Evolutionary conservation across 1,139 yeast species (phyloP).

Genomic region (Hemisphaericaspora xylofermentans): DNA sequence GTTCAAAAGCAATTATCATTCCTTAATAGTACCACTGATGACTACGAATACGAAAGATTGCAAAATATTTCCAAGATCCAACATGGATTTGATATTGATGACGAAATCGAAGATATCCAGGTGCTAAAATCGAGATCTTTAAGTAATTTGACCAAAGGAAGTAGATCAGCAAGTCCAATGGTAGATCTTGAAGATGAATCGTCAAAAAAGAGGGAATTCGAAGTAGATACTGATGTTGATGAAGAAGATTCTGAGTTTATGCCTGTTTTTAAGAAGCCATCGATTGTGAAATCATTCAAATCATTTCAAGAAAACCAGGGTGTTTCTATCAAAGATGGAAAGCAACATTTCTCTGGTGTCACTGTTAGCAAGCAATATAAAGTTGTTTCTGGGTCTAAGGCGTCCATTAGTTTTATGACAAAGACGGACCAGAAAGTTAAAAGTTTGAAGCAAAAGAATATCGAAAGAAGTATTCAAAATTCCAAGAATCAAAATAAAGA

Average conservation of each 20-base stretch:
- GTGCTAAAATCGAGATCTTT: constrained; percentile 49
- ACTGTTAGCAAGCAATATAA: constrained; percentile 56
- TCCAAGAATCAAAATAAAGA: constrained; percentile 19
- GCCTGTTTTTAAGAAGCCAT: constrained; percentile 46
- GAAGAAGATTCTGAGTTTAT: constrained; percentile 38
- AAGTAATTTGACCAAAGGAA: constrained; percentile 27
- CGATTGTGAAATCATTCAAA: constrained; percentile 49
- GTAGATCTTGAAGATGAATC: constrained; percentile 1
- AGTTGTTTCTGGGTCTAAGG: constrained; percentile 56
- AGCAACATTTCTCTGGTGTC: constrained; percentile 48
- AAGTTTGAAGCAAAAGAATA: constrained; percentile 29
- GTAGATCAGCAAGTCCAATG: background rate
- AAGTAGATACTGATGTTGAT: constrained; percentile 20
- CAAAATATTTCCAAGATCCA: constrained; percentile 36
- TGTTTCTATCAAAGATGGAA: constrained; percentile 39
- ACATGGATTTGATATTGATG: constrained; percentile 35
- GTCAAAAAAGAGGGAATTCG: background rate
- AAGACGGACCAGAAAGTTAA: constrained; percentile 27
- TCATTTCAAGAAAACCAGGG: constrained; percentile 36
- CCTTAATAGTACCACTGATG: constrained; percentile 41
- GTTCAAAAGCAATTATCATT: constrained; percentile 68
- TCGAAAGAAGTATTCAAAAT: constrained; percentile 27
- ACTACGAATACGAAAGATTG: constrained; percentile 31
- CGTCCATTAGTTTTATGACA: constrained; percentile 57
- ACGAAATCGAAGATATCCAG: constrained; percentile 46